Base-by-base conservation (phyloP, 192 early-diverging fungal species). In the Pilobolus umbonatus region DNA sequence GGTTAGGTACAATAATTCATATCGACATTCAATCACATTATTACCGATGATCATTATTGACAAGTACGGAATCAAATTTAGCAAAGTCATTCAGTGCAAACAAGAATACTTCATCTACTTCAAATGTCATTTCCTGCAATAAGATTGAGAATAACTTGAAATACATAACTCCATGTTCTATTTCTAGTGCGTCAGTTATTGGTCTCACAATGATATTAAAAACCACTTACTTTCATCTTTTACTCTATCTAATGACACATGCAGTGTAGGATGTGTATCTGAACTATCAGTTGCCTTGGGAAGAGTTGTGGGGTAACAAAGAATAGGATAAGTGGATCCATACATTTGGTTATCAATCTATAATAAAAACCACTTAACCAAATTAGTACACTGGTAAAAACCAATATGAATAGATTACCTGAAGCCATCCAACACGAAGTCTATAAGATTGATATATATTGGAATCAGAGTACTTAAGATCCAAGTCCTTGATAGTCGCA, bases 291-390 rank as follows among this genome's bases (percentile, higher is more conserved):
- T 74, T 10, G 30, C 72, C 42, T 87, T 84, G 5, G 85, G 83
- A 15, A 92, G 64, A 10, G 80, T 82, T 4, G 90, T 87, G n/a
- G 93, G 93, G 52, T 89, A 95, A 22, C 93, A 55, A 12, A 93
- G 77, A 30, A 95, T 93, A 0, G 90, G 89, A 49, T 85, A 87
- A 9, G 84, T 56, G 0, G 83, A 78, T 29, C 85, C 86, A 28
- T 79, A 80, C 7, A 93, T 72, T 69, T 95, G 91, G 66, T 95
- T 93, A 70, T 95, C 93, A 42, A 95, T 78, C 82, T 94, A 53
- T 42, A 28, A 12, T 40, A 17, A 12, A 5, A 2, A 31, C 6
- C 12, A 40, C 34, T 24, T 10, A 44, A 15, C 12, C 12, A 32
- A 2, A 10, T 43, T 4, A 29, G 17, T 31, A 45, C 0, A 0